Evolutionary conservation across 345 rosid genomes (phyloP), one percentile per base, ranked within the genome.

Genomic region (Carallia pectinifolia): DNA sequence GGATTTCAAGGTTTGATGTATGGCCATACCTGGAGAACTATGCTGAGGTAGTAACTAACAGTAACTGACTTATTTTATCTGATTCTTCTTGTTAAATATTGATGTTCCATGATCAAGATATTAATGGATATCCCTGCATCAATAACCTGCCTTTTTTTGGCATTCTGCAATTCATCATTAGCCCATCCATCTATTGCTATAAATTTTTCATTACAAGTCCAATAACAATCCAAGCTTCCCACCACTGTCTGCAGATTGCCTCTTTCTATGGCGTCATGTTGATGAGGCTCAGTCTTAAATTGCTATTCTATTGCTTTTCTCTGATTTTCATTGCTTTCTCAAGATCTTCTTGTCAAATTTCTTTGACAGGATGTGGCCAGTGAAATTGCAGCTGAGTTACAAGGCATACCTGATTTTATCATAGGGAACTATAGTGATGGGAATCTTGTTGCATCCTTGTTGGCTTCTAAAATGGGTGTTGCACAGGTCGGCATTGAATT

Each of bases 391-490:
- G 96, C 94, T 2, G 99, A 95, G 76, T 52, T 95, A 50, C 98
- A 90, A 77, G 96, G 88, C 60, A 53, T 85, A 69, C 99, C 99
- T 12, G 98, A 92, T 85, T 89, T 95, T 75, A 90, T 95, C 15
- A 88, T 95, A 18, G 99, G 99, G 68, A 95, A 95, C 82, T 95
- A 95, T 71, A 95, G 99, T 82, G 99, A 92, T 53, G 99, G 99
- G 69, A 95, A 95, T 85, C 97, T 95, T 27, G 99, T 95, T 72
- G 94, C 99, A 10, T 90, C 98, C 59, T 80, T 95, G 65, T 78
- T 95, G 89, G 92, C 99, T 70, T 82, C 87, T 74, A 90, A 74
- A 80, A 89, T 95, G 97, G 98, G 99, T 66, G 91, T 92, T 71
- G 88, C 98, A 29, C 98, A 89, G 84, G 97, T 95, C 69, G 69